Evolutionary conservation across 805 yeast species (phyloP), one percentile per base, ranked within the genome.

Genomic region (Metschnikowia aberdeeniae): DNA sequence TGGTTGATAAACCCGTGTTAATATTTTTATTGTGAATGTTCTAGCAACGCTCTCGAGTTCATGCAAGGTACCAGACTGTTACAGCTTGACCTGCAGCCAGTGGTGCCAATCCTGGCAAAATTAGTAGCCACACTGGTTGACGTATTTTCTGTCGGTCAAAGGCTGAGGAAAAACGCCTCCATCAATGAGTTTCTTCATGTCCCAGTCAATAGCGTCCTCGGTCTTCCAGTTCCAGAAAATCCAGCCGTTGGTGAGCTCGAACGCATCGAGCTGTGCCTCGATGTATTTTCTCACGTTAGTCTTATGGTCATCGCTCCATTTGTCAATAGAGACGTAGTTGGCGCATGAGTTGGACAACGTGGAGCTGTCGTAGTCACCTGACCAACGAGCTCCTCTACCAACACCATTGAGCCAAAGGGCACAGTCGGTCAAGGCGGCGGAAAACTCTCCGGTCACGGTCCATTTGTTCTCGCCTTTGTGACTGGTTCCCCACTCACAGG

Each of bases 181-280:
- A 14, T 64, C 71, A 17, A 77, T 64, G 55, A 90, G 76, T 52
- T 71, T 69, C 56, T 74, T 72, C 70, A 86, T 76, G 66, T 87
- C 96, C 97, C 97, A 90, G 63, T 90, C 97, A 44, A 84, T 62
- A 17, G 87, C 72, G 54, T 66, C 67, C 67, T 90, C 97, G 24
- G 96, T 86, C 74, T 89, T 90, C 84, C 88, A 89, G 63, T 84
- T 80, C 97, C 97, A 90, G 73, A 86, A 84, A 46, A 88, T 78
- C 97, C 97, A 90, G 28, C 98, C 98, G 30, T 73, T 77, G 47
- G 80, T 75, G 56, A 76, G 76, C 57, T 82, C 87, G 44, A 64
- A 68, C 1, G 96, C 88, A 61, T 90, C 96, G 59, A 90, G 70
- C 73, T 90, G 97, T 40, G 96, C 96, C 70, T 90, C 97, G 41